phyloP scores from a whole-genome alignment of 1,139 yeast species.

The Debaryomyces subglobosus region DNA sequence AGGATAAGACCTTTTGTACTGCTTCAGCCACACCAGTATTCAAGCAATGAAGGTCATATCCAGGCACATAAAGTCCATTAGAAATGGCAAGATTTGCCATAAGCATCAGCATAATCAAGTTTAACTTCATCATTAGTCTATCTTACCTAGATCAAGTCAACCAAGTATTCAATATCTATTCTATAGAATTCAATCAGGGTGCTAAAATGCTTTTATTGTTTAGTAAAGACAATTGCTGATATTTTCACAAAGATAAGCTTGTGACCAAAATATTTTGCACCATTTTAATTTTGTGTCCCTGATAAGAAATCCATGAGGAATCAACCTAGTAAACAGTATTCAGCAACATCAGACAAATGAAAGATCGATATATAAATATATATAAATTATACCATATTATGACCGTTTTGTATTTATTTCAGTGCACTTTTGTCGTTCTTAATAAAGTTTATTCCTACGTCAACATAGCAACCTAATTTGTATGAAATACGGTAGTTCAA shows the following conservation, averaged over 20 bases:
- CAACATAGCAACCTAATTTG: neutral
- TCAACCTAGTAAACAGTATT: neutral
- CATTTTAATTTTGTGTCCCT: slow-evolving; percentile 2
- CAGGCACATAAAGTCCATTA: neutral
- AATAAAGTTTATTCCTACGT: neutral
- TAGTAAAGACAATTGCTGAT: neutral
- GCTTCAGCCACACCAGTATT: neutral
- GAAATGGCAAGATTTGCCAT: neutral
- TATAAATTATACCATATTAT: neutral
- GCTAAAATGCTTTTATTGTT: neutral
- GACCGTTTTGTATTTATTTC: neutral
- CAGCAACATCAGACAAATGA: neutral
- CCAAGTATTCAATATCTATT: neutral
- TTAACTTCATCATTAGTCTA: neutral
- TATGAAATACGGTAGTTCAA: neutral
- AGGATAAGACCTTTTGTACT: slow-evolving; percentile 2
- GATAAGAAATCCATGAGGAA: neutral
- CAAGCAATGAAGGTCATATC: neutral
- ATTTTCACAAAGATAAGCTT: slow-evolving; percentile 7
- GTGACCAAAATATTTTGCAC: slow-evolving; percentile 7
- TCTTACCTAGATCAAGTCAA: neutral
- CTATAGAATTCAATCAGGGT: neutral
- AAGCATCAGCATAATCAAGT: neutral
- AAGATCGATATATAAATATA: neutral
- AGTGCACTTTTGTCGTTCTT: neutral